A percentile compares a stretch with the other conserved stretches of the same genome.
These are phyloP conservation scores for Ophiostoma tasmaniense DNA, from an alignment of 2,329 filamentous ascomycete species.

Conservation along the genomic window DNA sequence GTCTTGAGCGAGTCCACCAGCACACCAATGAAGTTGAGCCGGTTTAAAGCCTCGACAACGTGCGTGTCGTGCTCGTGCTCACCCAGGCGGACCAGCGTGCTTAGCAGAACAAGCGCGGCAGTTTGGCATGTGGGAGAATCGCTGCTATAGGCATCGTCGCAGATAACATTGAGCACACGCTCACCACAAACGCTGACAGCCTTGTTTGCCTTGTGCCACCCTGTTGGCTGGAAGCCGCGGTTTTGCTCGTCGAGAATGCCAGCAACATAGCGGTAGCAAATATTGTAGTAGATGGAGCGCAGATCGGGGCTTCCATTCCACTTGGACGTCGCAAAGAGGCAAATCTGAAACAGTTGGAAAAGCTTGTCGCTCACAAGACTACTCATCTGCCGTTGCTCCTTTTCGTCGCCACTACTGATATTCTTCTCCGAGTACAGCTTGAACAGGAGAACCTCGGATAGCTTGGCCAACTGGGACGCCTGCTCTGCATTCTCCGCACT, in stretches of 20 bases:
- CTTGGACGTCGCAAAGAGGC: slow-evolving; percentile 68
- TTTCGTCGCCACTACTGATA: slow-evolving; percentile 29
- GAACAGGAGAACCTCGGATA: slow-evolving; percentile 65
- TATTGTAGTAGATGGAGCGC: slow-evolving; percentile 81
- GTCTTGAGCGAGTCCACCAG: slow-evolving; percentile 79
- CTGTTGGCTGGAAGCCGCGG: slow-evolving; percentile 35
- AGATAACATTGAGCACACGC: slow-evolving; percentile 73
- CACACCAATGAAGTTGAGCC: slow-evolving; percentile 84
- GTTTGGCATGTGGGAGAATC: slow-evolving; percentile 71
- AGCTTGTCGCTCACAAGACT: slow-evolving; percentile 82
- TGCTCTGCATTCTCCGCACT: slow-evolving; percentile 60
- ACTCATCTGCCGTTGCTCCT: slow-evolving; percentile 41
- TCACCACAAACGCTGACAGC: slow-evolving; percentile 62
- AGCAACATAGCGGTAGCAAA: slow-evolving; percentile 77
- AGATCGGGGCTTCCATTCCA: slow-evolving; percentile 62
- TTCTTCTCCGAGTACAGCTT: slow-evolving; percentile 51
- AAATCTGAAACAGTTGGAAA: slow-evolving; percentile 83
- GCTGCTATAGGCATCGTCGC: slow-evolving; percentile 85
- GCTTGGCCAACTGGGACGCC: slow-evolving; percentile 65
- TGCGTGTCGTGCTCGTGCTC: slow-evolving; percentile 55
- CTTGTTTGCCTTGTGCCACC: slow-evolving; percentile 58
- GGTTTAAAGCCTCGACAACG: slow-evolving; percentile 70
- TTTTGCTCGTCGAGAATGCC: slow-evolving; percentile 51
- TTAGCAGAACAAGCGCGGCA: slow-evolving; percentile 76
- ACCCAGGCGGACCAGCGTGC: slow-evolving; percentile 65